Conservation (phyloP, 345 rosid species). For the Hibiscus trionum region DNA sequence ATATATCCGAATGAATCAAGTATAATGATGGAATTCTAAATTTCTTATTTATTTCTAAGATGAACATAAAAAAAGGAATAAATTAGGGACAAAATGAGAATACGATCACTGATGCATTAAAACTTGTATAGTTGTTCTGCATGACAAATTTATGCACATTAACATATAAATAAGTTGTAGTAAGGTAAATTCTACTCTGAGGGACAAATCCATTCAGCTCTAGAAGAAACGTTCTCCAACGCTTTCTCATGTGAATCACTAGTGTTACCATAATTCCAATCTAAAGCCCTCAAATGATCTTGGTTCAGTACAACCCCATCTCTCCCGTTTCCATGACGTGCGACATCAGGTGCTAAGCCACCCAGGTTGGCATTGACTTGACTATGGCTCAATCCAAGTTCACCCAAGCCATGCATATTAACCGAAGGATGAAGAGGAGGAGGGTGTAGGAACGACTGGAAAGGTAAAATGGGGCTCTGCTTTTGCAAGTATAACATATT, state of each 20-base stretch:
- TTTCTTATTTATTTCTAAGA: neutral
- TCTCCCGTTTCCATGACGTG: constrained; percentile 6
- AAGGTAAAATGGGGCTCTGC: constrained; percentile 24
- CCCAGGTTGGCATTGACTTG: neutral
- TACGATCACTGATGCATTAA: too few species aligned
- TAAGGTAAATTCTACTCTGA: constrained; percentile 28
- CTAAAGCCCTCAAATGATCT: constrained; percentile 23
- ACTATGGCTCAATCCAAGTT: constrained; percentile 27
- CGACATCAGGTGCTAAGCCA: too few species aligned
- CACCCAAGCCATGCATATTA: constrained; percentile 15
- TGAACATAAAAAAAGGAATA: neutral
- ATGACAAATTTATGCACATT: neutral
- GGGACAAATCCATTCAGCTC: constrained; percentile 59
- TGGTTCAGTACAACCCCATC: neutral
- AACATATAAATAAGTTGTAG: neutral
- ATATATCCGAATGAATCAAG: too few species aligned
- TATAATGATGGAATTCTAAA: too few species aligned
- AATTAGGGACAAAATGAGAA: too few species aligned
- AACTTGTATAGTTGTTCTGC: neutral
- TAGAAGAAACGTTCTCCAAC: constrained; percentile 42
- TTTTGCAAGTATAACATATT: constrained; percentile 25
- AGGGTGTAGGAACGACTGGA: constrained; percentile 28
- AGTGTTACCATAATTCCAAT: constrained; percentile 15
- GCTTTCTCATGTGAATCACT: constrained; percentile 26
- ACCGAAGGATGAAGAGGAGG: neutral